phyloP scores from a whole-genome alignment of 805 yeast genomes.

The Saturnispora sekii region DNA sequence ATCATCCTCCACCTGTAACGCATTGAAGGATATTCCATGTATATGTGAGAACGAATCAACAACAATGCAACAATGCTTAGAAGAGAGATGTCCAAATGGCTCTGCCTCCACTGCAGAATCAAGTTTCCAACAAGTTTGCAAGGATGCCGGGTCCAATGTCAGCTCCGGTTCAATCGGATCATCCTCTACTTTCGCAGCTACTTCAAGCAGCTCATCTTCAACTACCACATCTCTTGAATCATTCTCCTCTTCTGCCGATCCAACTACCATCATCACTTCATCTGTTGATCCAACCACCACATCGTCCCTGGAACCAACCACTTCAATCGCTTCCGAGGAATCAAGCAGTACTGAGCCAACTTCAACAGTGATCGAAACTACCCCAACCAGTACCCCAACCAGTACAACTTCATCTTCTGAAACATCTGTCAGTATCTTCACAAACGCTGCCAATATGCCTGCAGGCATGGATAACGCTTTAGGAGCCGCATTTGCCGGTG shows the following conservation, averaged over 20 bases:
- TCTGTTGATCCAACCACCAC: slow-evolving; percentile 11
- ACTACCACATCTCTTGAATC: slow-evolving; percentile 24
- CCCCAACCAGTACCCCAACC: slow-evolving; percentile 16
- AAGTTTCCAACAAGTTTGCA: neutral
- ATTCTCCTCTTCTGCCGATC: slow-evolving; percentile 15
- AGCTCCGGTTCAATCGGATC: slow-evolving; percentile 26
- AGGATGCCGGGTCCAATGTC: slow-evolving; percentile 19
- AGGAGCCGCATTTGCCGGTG: slow-evolving; percentile 20
- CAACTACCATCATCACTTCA: slow-evolving; percentile 5
- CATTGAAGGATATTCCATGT: slow-evolving; percentile 58
- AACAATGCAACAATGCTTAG: slow-evolving; percentile 53
- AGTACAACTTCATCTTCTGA: slow-evolving; percentile 9
- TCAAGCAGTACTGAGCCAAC: slow-evolving; percentile 4
- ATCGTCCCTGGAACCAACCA: slow-evolving; percentile 1
- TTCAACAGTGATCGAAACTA: neutral
- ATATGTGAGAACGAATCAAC: slow-evolving; percentile 49
- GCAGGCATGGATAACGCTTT: slow-evolving; percentile 21
- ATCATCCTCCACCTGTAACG: slow-evolving; percentile 40
- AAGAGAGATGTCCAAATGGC: slow-evolving; percentile 58
- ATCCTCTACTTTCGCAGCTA: slow-evolving; percentile 25
- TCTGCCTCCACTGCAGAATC: slow-evolving; percentile 24
- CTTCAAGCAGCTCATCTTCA: slow-evolving; percentile 10
- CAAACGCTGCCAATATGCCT: slow-evolving; percentile 14
- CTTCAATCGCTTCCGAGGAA: slow-evolving; percentile 13
- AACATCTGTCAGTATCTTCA: slow-evolving; percentile 16